Base-by-base conservation (phyloP, 1,284 basidiomycete species). In the Neonothopanus nambi region DNA sequence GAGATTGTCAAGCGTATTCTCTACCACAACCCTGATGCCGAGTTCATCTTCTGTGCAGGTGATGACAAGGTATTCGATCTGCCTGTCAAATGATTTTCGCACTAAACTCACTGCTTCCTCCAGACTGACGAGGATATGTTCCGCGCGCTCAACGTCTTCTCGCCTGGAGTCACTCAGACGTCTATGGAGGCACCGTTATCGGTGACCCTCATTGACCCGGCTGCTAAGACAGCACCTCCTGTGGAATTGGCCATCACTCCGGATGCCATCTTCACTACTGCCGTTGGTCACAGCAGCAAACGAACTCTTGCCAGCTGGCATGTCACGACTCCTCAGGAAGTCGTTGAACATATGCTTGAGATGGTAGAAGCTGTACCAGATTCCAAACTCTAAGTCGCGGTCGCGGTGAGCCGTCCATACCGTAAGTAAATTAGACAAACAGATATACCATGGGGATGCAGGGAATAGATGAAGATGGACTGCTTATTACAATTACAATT, bases 41-140 rank as follows among this genome's bases (percentile, higher is more conserved):
- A 97, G 69, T 96, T 98, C 68, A 82, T 98, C 65, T 95, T 98
- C 74, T 98, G 96, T 69, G 95, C 93, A 0, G 96, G 96, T 48
- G 96, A 98, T 67, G 96, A 98, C 78, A 98, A 98, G 84, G 93
- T 92, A 52, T 57, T 13, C 56, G 15, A 6, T 47, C 46, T 13
- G 33, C 54, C 30, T 21, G 30, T 23, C 26, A 35, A 23, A 17
- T n/a, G 9, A 17, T 41, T 15, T 49, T 37, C 48, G 5, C 42
- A 24, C 50, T 23, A 48, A 48, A 46, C 8, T 23, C 38, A 44
- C 44, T 38, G 21, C 6, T 15, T 44, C 23, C 17, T 47, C 3
- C 56, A 78, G 91, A 95, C 93, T 43, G 93, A 96, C 74, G 93
- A 95, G 72, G 94, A 97, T 75, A 96, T 96, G 93, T 96, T 96